Evolutionary conservation across 2,329 filamentous ascomycete genomes (phyloP).

Genomic region (Stagonosporopsis vannaccii): DNA sequence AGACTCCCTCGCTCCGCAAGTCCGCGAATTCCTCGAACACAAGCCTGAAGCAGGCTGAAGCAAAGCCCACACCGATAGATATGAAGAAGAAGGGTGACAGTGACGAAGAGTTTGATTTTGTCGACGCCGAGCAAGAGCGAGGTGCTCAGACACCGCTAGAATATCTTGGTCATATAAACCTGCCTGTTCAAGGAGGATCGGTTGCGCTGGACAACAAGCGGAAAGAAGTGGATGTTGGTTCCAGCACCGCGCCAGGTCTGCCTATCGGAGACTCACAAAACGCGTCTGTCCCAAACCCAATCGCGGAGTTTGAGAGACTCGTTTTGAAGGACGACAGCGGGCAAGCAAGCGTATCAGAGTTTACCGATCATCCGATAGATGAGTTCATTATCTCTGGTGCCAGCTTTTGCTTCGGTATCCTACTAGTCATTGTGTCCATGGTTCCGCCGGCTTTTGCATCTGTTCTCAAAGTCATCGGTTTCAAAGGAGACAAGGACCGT

Average conservation of each 20-base stretch:
- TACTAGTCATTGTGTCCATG: constrained; percentile 88
- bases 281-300: constrained; percentile 29
- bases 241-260: constrained; percentile 36
- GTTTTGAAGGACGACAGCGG: constrained; percentile 46
- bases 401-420: constrained; percentile 87
- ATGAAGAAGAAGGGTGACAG: constrained; percentile 32
- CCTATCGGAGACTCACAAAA: constrained; percentile 29
- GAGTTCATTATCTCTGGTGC: constrained; percentile 87
- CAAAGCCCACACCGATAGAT: not conserved
- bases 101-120: constrained; percentile 58
- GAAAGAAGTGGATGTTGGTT: constrained; percentile 29
- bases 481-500: constrained; percentile 83
- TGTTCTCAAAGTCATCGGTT: constrained; percentile 86
- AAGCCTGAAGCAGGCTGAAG: constrained; percentile 25
- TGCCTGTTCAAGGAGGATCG: constrained; percentile 32
- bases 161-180: constrained; percentile 56
- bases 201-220: constrained; percentile 35
- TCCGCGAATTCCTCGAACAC: constrained; percentile 27
- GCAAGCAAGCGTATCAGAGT: constrained; percentile 67
- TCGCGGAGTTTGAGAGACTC: constrained; percentile 44
- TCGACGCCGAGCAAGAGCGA: constrained; percentile 62
- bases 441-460: constrained; percentile 90
- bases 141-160: constrained; percentile 56
- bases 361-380: constrained; percentile 76
- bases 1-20: constrained; percentile 19